A percentile compares a stretch with the other conserved stretches of the same genome.
These are phyloP conservation scores for Danielia reshetovae DNA, from an alignment of 805 yeast species.

Conservation along the genomic window DNA sequence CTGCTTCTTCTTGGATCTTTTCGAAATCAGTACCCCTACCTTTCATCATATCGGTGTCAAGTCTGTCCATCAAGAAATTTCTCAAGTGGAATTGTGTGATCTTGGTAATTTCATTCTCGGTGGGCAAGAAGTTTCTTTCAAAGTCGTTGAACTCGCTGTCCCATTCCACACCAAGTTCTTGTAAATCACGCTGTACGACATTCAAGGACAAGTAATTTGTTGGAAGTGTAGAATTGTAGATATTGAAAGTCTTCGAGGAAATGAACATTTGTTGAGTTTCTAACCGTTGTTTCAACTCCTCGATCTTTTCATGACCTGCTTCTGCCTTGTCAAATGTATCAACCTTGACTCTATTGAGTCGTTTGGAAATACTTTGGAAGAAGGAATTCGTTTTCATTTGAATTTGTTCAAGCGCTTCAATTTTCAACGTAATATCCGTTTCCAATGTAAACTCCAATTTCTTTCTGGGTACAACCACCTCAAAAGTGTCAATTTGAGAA, in stretches of 20 bases:
- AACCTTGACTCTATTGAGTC: slow-evolving; percentile 74
- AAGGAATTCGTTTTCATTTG: slow-evolving; percentile 51
- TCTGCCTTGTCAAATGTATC: slow-evolving; percentile 68
- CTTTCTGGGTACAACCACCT: slow-evolving; percentile 72
- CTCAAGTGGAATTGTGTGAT: slow-evolving; percentile 85
- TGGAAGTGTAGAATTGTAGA: slow-evolving; percentile 54
- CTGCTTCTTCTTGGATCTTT: not conserved
- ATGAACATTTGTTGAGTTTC: slow-evolving; percentile 48
- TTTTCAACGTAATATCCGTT: slow-evolving; percentile 62
- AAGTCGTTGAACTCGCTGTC: slow-evolving; percentile 77
- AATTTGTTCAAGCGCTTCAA: slow-evolving; percentile 56
- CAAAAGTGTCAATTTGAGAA: slow-evolving; percentile 69
- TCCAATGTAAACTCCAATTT: slow-evolving; percentile 69
- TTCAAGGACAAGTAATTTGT: slow-evolving; percentile 71
- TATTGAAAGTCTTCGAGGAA: slow-evolving; percentile 40
- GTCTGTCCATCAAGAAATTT: slow-evolving; percentile 62
- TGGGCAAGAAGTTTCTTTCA: slow-evolving; percentile 75
- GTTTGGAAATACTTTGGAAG: slow-evolving; percentile 65
- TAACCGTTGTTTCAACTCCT: slow-evolving; percentile 52
- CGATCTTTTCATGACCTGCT: slow-evolving; percentile 59
- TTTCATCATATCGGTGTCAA: slow-evolving; percentile 21
- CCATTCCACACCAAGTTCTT: slow-evolving; percentile 83
- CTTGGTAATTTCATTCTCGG: slow-evolving; percentile 87
- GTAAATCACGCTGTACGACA: slow-evolving; percentile 62
- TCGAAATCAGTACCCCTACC: not conserved